phyloP scores from a whole-genome alignment of 2,329 filamentous ascomycete species.

The Fragosphaeria purpurea region DNA sequence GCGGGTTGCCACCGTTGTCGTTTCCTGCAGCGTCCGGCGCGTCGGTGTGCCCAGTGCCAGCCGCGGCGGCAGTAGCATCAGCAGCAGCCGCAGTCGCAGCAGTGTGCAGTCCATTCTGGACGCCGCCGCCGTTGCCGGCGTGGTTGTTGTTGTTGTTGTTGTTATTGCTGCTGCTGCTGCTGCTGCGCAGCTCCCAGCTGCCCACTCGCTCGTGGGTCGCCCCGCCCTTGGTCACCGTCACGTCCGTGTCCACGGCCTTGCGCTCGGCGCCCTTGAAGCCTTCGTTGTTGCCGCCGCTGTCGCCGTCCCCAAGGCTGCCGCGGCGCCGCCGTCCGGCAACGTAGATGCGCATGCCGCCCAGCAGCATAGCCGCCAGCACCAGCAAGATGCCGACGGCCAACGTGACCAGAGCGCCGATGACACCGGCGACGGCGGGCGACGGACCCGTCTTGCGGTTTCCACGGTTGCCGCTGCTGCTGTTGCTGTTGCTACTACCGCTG shows the following conservation, averaged over 20 bases:
- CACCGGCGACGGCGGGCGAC: conserved; percentile 31
- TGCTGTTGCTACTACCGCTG: neutral
- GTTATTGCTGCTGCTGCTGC: conserved; percentile 5
- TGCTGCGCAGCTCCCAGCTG: conserved; percentile 37
- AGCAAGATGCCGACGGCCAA: conserved; percentile 22
- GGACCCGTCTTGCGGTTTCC: conserved; percentile 10
- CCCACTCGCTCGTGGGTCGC: conserved; percentile 34
- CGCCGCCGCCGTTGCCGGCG: no score
- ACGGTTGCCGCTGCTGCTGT: neutral
- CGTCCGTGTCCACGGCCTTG: conserved; percentile 33
- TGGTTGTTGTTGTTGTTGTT: no score
- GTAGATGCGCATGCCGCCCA: conserved; percentile 19
- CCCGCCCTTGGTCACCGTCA: conserved; percentile 29
- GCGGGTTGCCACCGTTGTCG: neutral
- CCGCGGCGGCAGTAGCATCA: conserved; percentile 3
- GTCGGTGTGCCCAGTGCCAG: conserved; percentile 12
- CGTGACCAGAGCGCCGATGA: conserved; percentile 35
- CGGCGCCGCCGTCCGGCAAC: conserved; percentile 9
- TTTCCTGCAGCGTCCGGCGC: neutral
- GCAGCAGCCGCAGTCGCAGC: neutral
- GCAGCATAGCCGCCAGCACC: conserved; percentile 12
- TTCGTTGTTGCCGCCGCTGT: conserved; percentile 16
- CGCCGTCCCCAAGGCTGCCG: neutral
- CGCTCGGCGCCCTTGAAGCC: conserved; percentile 38
- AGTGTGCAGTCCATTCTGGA: no score